A percentile compares a stretch with the other conserved stretches of the same genome.
Conservation (phyloP, 192 early-diverging fungal genomes). For the Piromyces finnis region DNA sequence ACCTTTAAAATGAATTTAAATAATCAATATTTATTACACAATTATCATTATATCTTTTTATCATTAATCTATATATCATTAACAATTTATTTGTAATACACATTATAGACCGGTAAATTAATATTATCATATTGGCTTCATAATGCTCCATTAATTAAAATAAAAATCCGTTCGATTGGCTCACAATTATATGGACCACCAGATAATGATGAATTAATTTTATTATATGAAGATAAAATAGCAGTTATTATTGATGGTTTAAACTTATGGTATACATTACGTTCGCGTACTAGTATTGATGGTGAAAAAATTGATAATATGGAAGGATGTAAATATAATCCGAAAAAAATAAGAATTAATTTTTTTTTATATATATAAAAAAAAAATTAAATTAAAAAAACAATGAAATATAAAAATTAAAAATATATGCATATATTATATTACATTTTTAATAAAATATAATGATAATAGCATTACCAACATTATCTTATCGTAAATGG, state of each 20-base stretch:
- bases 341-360: too few species aligned
- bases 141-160: neutral
- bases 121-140: neutral
- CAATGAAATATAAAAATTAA: too few species aligned
- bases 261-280: slow-evolving; percentile 14
- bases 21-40: too few species aligned
- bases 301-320: slow-evolving; percentile 2
- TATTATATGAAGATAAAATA: slow-evolving; percentile 9
- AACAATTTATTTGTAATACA: too few species aligned
- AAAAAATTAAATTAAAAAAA: too few species aligned
- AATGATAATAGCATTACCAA: neutral
- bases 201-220: slow-evolving; percentile 12
- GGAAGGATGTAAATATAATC: slow-evolving; percentile 2
- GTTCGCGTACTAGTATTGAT: neutral
- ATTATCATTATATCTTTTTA: too few species aligned
- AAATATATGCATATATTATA: too few species aligned
- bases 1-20: too few species aligned
- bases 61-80: too few species aligned
- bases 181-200: neutral
- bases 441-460: too few species aligned
- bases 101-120: neutral
- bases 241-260: slow-evolving; percentile 14
- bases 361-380: neutral
- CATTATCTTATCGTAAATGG: slow-evolving; percentile 14
- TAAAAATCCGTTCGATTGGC: neutral